Conservation (phyloP, 768 basidiomycete genomes). For the Chiua virens region DNA sequence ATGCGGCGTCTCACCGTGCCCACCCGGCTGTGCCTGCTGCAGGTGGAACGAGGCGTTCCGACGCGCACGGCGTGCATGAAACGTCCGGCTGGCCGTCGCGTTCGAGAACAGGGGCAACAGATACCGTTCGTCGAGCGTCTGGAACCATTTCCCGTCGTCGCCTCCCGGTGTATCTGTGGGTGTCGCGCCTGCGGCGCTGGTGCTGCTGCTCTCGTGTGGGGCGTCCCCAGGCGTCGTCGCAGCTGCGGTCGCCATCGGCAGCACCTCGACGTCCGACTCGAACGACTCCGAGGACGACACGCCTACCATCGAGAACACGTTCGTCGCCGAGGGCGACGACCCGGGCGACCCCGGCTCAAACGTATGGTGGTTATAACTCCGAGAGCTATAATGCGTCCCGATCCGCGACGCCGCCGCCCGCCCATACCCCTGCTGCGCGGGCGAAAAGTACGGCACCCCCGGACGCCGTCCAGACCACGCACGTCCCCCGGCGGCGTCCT, state of each 20-base stretch:
- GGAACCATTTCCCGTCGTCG: constrained; percentile 95
- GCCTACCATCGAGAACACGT: constrained; percentile 54
- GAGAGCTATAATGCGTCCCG: constrained; percentile 56
- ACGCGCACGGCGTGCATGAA: constrained; percentile 74
- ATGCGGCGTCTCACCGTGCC: constrained; percentile 30
- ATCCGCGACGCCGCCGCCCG: constrained; percentile 42
- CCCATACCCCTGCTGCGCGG: constrained; percentile 23
- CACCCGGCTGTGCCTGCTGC: background rate
- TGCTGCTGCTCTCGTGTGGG: constrained; percentile 1
- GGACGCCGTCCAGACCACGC: constrained; percentile 36
- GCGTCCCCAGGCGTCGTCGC: constrained; percentile 17
- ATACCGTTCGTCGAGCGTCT: constrained; percentile 91
- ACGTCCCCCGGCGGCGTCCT: constrained; percentile 41
- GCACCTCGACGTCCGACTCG: constrained; percentile 76
- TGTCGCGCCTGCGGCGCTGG: constrained; percentile 2
- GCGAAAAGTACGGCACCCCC: constrained; percentile 37
- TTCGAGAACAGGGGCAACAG: constrained; percentile 91
- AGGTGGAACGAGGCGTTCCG: constrained; percentile 37
- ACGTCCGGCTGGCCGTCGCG: constrained; percentile 83
- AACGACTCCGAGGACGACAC: constrained; percentile 63
- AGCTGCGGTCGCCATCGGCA: constrained; percentile 67
- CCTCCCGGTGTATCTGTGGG: background rate
- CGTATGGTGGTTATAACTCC: constrained; percentile 64
- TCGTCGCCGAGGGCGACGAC: constrained; percentile 10
- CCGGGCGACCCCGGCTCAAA: constrained; percentile 23